Percentiles rank a stretch among this genome's conserved stretches.
Evolutionary conservation across 2,329 filamentous ascomycete species (phyloP).

Genomic region (Immersiporthe knoxdaviesiana): DNA sequence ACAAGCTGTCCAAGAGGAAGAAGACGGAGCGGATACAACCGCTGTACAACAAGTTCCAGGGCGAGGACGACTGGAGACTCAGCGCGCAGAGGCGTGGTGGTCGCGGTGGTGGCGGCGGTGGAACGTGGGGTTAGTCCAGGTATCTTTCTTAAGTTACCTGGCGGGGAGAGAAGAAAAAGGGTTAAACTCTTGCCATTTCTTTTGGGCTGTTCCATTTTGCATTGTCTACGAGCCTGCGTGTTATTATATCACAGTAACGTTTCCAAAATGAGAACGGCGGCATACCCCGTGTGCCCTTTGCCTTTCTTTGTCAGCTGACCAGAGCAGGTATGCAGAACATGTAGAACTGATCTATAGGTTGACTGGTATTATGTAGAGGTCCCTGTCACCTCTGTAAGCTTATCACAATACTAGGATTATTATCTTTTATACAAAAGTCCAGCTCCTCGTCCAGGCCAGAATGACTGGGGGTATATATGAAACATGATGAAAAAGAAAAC

Average conservation of each 20-base stretch:
- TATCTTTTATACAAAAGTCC: background rate
- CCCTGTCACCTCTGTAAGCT: background rate
- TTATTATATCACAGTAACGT: background rate
- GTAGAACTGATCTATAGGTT: background rate
- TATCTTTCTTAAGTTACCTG: background rate
- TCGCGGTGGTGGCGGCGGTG: slow-evolving; percentile 79
- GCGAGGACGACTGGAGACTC: slow-evolving; percentile 93
- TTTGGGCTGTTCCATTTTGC: background rate
- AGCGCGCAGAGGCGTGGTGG: slow-evolving; percentile 85
- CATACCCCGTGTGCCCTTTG: background rate
- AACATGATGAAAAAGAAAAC: background rate
- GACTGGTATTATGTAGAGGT: background rate
- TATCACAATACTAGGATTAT: background rate
- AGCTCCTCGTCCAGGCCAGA: background rate
- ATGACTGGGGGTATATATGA: background rate
- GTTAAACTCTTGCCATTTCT: background rate
- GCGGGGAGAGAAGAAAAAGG: background rate
- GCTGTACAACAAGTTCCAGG: slow-evolving; percentile 88
- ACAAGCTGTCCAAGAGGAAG: slow-evolving; percentile 86
- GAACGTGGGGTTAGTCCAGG: slow-evolving; percentile 82
- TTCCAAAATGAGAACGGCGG: background rate
- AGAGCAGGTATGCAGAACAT: background rate
- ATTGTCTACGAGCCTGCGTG: background rate
- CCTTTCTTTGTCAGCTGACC: background rate
- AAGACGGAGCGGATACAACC: slow-evolving; percentile 94